These are phyloP conservation scores for Tilletia walkeri DNA, from an alignment of 1,284 basidiomycete genomes.

Conservation along the genomic window DNA sequence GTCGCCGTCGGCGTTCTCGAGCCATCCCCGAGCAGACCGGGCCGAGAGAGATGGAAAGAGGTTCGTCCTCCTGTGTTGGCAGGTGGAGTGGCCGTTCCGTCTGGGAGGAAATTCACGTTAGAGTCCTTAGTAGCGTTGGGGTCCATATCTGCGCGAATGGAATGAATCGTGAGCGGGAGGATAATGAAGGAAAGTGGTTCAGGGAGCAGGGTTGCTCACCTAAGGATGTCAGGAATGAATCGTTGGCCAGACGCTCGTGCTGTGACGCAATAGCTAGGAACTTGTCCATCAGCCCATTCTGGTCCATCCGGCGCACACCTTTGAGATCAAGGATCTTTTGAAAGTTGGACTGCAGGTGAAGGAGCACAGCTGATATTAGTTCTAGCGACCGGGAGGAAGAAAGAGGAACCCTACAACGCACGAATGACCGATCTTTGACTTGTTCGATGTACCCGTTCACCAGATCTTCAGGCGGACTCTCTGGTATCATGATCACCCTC, in stretches of 20 bases:
- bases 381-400: neutral
- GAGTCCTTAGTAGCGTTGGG: constrained; percentile 11
- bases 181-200: neutral
- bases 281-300: constrained; percentile 83
- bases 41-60: constrained; percentile 21
- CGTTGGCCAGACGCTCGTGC: constrained; percentile 76
- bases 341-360: constrained; percentile 45
- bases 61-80: neutral
- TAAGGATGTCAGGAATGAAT: constrained; percentile 66
- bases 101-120: neutral
- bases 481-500: constrained; percentile 34
- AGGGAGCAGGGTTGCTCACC: neutral
- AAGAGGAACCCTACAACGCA: neutral
- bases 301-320: constrained; percentile 78
- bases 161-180: neutral
- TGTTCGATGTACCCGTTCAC: constrained; percentile 41
- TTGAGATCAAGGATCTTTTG: constrained; percentile 84
- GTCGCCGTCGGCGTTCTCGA: constrained; percentile 23
- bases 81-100: constrained; percentile 20
- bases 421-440: constrained; percentile 44
- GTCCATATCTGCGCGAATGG: constrained; percentile 23
- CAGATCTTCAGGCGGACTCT: constrained; percentile 24
- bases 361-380: neutral
- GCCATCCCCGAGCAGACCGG: constrained; percentile 26
- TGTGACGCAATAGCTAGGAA: constrained; percentile 88